These are phyloP conservation scores for Coemansia sp. DNA, from an alignment of 192 early-diverging fungal species.

Conservation along the genomic window DNA sequence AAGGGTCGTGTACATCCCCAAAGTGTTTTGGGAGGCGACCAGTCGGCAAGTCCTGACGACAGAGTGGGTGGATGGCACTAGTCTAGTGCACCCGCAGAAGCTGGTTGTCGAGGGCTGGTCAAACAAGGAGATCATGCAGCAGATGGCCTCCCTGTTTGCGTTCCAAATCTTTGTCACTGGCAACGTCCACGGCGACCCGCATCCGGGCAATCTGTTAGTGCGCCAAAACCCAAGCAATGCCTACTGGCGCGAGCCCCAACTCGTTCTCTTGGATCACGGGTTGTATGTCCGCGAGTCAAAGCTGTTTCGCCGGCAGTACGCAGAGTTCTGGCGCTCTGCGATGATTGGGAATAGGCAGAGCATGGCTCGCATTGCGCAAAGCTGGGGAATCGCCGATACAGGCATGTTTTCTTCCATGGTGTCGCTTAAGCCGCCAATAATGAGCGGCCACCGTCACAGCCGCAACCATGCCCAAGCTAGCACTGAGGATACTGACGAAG, in stretches of 20 bases:
- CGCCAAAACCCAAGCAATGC: conserved; percentile 63
- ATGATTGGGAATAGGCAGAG: conserved; percentile 71
- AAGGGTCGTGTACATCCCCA: conserved; percentile 73
- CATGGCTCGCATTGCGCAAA: conserved; percentile 64
- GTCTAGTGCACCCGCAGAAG: conserved; percentile 61
- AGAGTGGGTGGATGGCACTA: conserved; percentile 90
- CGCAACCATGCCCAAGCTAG: no score
- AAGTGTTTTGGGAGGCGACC: conserved; percentile 73
- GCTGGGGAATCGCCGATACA: conserved; percentile 67
- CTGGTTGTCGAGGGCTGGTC: conserved; percentile 35
- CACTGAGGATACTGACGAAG: background rate
- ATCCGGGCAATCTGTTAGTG: conserved; percentile 83
- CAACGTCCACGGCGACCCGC: conserved; percentile 90
- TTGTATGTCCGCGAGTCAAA: conserved; percentile 80
- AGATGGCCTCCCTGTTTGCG: conserved; percentile 78
- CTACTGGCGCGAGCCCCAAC: conserved; percentile 54
- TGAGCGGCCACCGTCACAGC: background rate
- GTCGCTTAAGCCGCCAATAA: conserved; percentile 39
- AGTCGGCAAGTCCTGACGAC: conserved; percentile 74
- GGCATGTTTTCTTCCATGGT: conserved; percentile 51
- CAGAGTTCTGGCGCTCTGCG: conserved; percentile 83
- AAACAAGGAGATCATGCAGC: conserved; percentile 65
- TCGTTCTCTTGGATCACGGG: conserved; percentile 91
- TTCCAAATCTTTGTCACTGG: conserved; percentile 86
- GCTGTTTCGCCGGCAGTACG: conserved; percentile 76